Evolutionary conservation across 2,329 filamentous ascomycete genomes (phyloP), one percentile per base, ranked within the genome.

Genomic region (Phaeophleospora eucalypticola): DNA sequence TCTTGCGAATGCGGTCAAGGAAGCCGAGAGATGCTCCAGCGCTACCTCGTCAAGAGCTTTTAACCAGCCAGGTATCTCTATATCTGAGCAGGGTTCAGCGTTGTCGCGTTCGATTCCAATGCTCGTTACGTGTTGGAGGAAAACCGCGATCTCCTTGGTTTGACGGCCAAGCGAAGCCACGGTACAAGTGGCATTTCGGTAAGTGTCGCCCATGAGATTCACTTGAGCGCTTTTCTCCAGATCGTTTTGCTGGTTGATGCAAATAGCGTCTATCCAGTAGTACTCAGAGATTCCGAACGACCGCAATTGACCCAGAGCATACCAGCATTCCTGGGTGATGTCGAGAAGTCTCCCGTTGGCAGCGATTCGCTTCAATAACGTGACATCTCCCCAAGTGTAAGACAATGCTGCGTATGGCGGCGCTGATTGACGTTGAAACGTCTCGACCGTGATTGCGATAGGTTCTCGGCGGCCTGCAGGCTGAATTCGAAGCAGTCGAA

Each of bases 231-330:
- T 29, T 19, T 36, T 40, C 41, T 48, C 45, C 4, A 16, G 16
- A 16, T 24, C 6, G 29, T 49, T 32, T 6, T 15, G 9, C 27
- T 49, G 46, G 24, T 46, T 46, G 29, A 46, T 46, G 36, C 46
- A n/a, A n/a, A n/a, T n/a, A n/a, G n/a, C n/a, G n/a, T n/a, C n/a
- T n/a, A n/a, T n/a, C n/a, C n/a, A n/a, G 32, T 15, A 45, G 19
- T 39, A 18, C 4, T 2, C 19, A 16, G n/a, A 18, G n/a, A 38
- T 3, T 14, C 21, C 20, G 16, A 12, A n/a, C 15, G 17, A 21
- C 9, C 34, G 34, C 14, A 45, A 21, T 20, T 45, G 42, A 7
- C 21, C 21, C 34, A 45, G 20, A 38, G 36, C 34, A 19, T 45
- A 37, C 34, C 36, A 45, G 34, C 34, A 45, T 16, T 38, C 38